Percentiles rank a stretch among this genome's conserved stretches.
phyloP scores from a whole-genome alignment of 1,284 basidiomycete species.

The Leucocoprinus gongylophorus region DNA sequence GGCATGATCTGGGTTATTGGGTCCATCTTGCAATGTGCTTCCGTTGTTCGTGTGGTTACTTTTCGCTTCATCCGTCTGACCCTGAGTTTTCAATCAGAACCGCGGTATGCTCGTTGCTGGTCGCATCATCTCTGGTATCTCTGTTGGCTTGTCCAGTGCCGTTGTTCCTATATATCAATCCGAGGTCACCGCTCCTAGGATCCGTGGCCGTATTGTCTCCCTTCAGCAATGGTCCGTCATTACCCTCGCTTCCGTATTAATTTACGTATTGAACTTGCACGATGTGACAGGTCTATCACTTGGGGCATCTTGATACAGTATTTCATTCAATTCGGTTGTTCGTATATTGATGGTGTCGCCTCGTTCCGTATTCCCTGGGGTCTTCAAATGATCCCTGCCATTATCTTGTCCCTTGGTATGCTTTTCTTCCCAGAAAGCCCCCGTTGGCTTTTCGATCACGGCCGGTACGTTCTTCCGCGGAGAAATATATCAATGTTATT shows the following conservation, averaged over 20 bases:
- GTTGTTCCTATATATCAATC: constrained; percentile 69
- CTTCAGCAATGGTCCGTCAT: constrained; percentile 61
- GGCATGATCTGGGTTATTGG: constrained; percentile 70
- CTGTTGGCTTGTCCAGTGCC: constrained; percentile 51
- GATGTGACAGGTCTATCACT: constrained; percentile 48
- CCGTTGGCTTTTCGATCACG: constrained; percentile 61
- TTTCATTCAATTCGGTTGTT: constrained; percentile 69
- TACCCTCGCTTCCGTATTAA: neutral
- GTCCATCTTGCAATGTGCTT: constrained; percentile 58
- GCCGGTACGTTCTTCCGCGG: constrained; percentile 30
- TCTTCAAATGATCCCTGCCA: constrained; percentile 69
- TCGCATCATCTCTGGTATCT: constrained; percentile 55
- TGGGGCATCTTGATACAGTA: constrained; percentile 73
- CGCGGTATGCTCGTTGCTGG: constrained; percentile 64
- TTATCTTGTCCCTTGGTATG: constrained; percentile 66
- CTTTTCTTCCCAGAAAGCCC: constrained; percentile 58
- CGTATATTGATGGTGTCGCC: constrained; percentile 59
- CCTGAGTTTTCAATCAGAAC: constrained; percentile 33
- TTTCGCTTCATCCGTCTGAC: neutral
- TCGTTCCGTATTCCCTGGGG: constrained; percentile 79
- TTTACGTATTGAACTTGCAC: neutral
- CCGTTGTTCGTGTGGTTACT: constrained; percentile 37
- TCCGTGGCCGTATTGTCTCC: constrained; percentile 70
- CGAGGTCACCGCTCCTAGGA: constrained; percentile 60
- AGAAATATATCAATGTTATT: neutral